phyloP scores from a whole-genome alignment of 495 filamentous ascomycete genomes.

The Annulohypoxylon stygium region DNA sequence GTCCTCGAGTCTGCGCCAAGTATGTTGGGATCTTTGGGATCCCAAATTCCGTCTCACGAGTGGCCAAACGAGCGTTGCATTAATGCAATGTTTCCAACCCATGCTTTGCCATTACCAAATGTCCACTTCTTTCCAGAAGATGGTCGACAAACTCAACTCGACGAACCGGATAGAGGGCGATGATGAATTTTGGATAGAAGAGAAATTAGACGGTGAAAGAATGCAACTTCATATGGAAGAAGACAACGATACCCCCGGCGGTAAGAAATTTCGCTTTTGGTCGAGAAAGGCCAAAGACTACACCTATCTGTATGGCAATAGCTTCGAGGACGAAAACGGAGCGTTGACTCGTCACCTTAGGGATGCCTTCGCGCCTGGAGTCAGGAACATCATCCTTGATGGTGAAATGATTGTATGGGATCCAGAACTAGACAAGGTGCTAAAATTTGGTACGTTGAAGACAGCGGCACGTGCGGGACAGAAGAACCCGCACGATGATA shows the following conservation, averaged over 20 bases:
- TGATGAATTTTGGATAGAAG: constrained; percentile 93
- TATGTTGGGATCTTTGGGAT: constrained; percentile 95
- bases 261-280: constrained; percentile 88
- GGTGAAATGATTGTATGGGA: constrained; percentile 99
- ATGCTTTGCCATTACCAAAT: constrained; percentile 97
- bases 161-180: constrained; percentile 69
- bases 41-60: constrained; percentile 78
- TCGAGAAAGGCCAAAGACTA: constrained; percentile 97
- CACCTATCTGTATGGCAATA: constrained; percentile 89
- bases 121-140: constrained; percentile 80
- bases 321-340: constrained; percentile 79
- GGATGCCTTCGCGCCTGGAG: constrained; percentile 80
- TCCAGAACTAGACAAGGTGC: constrained; percentile 82
- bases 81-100: constrained; percentile 98
- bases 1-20: constrained; percentile 87
- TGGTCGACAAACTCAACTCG: constrained; percentile 75
- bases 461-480: constrained; percentile 87
- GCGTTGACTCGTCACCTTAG: constrained; percentile 84
- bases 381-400: constrained; percentile 88
- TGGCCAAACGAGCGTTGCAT: constrained; percentile 76
- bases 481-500: constrained; percentile 76
- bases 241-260: constrained; percentile 74
- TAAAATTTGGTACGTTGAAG: constrained; percentile 93
- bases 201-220: constrained; percentile 96
- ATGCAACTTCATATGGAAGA: constrained; percentile 96